phyloP scores from a whole-genome alignment of 805 yeast species.

The Candida michaelii region DNA sequence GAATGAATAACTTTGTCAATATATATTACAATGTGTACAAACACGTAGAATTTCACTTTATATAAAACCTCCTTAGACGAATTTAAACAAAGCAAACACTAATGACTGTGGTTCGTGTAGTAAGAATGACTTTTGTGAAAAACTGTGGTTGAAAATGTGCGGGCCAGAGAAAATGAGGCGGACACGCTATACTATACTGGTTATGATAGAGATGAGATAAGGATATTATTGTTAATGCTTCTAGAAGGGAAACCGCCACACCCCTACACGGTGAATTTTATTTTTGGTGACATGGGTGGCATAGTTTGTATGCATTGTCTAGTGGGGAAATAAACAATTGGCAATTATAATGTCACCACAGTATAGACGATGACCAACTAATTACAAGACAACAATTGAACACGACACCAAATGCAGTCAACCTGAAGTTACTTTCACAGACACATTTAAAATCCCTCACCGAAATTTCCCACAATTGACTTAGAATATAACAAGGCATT shows the following conservation, averaged over 20 bases:
- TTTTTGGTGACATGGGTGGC: neutral
- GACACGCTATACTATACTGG: neutral
- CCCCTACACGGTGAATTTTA: neutral
- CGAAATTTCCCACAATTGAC: no score
- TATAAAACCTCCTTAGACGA: constrained; percentile 1
- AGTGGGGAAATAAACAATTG: no score
- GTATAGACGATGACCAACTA: no score
- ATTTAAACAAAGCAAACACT: neutral
- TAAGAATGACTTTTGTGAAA: constrained; percentile 4
- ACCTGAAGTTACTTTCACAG: no score
- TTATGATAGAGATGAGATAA: constrained; percentile 2
- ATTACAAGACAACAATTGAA: no score
- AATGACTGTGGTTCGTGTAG: constrained; percentile 4
- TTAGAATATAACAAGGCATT: no score
- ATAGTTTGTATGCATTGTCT: no score
- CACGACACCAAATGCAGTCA: no score
- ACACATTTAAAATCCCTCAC: no score
- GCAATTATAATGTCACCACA: no score
- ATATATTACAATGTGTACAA: neutral
- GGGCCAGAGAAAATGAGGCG: neutral
- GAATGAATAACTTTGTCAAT: neutral
- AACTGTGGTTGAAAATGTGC: constrained; percentile 5
- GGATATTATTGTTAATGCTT: neutral
- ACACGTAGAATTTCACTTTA: neutral
- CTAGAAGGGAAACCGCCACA: neutral